phyloP scores from a whole-genome alignment of 768 basidiomycete genomes.

The Trametes sanguinea region DNA sequence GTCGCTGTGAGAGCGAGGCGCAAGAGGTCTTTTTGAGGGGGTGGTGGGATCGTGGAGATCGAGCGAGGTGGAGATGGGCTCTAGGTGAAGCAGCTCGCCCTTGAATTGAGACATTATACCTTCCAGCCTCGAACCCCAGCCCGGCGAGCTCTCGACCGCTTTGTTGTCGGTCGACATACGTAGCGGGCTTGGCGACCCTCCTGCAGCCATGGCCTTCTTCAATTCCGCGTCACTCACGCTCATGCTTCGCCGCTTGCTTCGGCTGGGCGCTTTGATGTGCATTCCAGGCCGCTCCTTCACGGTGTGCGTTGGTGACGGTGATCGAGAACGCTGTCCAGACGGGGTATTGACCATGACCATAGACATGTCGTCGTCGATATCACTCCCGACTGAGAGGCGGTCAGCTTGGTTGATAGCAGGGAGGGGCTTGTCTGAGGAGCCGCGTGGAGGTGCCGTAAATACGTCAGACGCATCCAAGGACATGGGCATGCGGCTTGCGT shows the following conservation, averaged over 20 bases:
- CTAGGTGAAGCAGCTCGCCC: conserved; percentile 69
- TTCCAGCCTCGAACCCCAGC: conserved; percentile 52
- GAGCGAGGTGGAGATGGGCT: conserved; percentile 53
- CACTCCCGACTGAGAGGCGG: conserved; percentile 34
- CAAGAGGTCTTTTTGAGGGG: conserved; percentile 45
- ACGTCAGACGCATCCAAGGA: conserved; percentile 50
- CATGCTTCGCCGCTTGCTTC: conserved; percentile 64
- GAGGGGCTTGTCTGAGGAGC: conserved; percentile 56
- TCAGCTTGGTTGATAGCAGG: conserved; percentile 53
- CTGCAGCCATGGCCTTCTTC: conserved; percentile 42
- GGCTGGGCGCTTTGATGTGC: conserved; percentile 31
- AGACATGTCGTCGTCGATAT: conserved; percentile 51
- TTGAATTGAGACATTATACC: conserved; percentile 74
- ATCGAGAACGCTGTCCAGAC: conserved; percentile 28
- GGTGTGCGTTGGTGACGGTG: conserved; percentile 31
- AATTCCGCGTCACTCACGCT: conserved; percentile 69
- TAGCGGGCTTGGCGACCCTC: conserved; percentile 40
- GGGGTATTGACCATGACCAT: conserved; percentile 58
- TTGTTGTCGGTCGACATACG: conserved; percentile 41
- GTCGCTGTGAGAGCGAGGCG: conserved; percentile 30
- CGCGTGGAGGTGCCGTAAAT: conserved; percentile 39
- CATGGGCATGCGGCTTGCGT: conserved; percentile 9
- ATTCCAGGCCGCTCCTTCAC: conserved; percentile 25
- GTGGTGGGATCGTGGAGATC: conserved; percentile 69
- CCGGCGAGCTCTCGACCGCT: conserved; percentile 34